A percentile compares a stretch with the other conserved stretches of the same genome.
These are phyloP conservation scores for Desmodesmus armatus DNA, from an alignment of 139 green algal species.

Conservation along the genomic window DNA sequence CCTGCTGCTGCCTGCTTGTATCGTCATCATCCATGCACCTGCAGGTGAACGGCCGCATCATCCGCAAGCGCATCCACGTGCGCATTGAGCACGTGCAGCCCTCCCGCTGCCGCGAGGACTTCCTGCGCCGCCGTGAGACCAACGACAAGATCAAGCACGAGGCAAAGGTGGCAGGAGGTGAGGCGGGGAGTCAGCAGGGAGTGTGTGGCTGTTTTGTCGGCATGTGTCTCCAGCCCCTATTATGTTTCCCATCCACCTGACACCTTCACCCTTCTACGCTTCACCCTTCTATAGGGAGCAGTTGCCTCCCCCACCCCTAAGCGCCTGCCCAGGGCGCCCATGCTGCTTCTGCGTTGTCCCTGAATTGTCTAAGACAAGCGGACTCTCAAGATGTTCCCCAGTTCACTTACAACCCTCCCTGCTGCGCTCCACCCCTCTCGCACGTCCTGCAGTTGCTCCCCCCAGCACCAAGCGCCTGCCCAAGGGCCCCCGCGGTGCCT, in stretches of 20 bases:
- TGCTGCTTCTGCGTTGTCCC: background rate
- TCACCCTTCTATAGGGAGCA: no score
- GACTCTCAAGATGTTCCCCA: background rate
- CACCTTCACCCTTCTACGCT: no score
- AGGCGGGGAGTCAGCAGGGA: constrained; percentile 20
- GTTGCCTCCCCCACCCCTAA: constrained; percentile 74
- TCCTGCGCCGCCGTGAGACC: constrained; percentile 82
- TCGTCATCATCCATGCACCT: background rate
- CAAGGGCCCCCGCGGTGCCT: constrained; percentile 81
- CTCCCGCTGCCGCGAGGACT: constrained; percentile 96
- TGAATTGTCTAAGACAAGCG: background rate
- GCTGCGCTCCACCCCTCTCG: background rate
- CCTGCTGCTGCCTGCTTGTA: background rate
- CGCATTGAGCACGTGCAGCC: constrained; percentile 96
- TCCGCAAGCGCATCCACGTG: constrained; percentile 98
- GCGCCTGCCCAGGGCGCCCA: constrained; percentile 74
- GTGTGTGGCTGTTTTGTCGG: no score
- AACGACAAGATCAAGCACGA: constrained; percentile 90
- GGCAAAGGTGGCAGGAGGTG: constrained; percentile 81
- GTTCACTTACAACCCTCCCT: background rate
- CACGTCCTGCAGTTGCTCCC: constrained; percentile 58
- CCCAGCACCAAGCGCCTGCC: constrained; percentile 82
- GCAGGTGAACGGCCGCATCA: constrained; percentile 89
- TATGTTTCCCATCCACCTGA: no score
- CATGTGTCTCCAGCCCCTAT: no score